Evolutionary conservation across 148 eudicot genomes (phyloP), one percentile per base, ranked within the genome.

Genomic region (Persicaria maculosa): DNA sequence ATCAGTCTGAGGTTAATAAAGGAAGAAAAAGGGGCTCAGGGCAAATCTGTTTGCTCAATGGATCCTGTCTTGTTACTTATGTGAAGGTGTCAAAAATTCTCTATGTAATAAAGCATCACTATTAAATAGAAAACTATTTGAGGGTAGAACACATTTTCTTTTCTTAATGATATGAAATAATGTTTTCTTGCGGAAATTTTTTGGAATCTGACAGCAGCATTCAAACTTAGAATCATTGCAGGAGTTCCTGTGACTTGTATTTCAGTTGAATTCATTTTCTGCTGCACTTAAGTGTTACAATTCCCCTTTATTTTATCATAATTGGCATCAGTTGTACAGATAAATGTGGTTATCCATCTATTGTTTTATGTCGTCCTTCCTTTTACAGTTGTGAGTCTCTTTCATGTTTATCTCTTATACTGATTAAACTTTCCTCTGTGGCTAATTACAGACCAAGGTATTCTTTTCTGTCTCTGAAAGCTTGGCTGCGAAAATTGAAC

Each of bases 381-480:
- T 31, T 31, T 31, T 31, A 31, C 40, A 31, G 40, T 57, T 17
- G 9, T 4, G 22, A 57, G 10, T 19, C 20, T 57, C 64, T 8
- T 57, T 19, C 31, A 19, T 6, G 64, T 57, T 57, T 3, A 50
- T 50, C 64, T 19, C 10, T 25, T 57, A 8, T 57, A 57, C 31
- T 1, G 19, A 59, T 20, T 4, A 4, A 1, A 50, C 64, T 19
- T 73, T 43, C 47, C 36, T 9, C 11, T 62, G 44, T 74, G 53
- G 40, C 70, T 25, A 4, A 75, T 50, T 52, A 12, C 74, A 95
- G 87, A 84, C 83, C 48, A 83, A 83, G 58, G 97, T 96, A 46
- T 92, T 92, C 89, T 96, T 90, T 80, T 89, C 97, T 31, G 97
- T 90, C 43, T 69, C 97, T 62, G 99, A 90, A 76, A 92, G 80